A percentile compares a stretch with the other conserved stretches of the same genome.
Conservation (phyloP, 1,139 yeast species). For the Taiozyma sp. region DNA sequence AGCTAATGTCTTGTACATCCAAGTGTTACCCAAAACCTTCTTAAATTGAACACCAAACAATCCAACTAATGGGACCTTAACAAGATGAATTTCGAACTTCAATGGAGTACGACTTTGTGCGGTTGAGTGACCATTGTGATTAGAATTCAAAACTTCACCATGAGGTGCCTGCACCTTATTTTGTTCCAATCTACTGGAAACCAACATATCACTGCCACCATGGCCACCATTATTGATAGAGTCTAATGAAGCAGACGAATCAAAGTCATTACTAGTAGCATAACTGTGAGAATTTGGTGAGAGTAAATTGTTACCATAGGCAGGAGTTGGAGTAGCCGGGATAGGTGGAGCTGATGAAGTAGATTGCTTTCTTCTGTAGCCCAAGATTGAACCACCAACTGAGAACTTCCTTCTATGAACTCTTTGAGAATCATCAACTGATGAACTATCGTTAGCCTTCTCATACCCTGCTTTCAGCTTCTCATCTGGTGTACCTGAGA, state of each 20-base stretch:
- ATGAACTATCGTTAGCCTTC: conserved; percentile 6
- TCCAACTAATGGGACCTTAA: conserved; percentile 87
- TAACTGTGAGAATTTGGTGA: conserved; percentile 16
- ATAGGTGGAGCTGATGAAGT: conserved; percentile 16
- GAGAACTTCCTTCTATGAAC: conserved; percentile 61
- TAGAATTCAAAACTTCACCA: conserved; percentile 2
- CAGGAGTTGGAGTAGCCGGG: conserved; percentile 42
- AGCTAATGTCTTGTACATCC: conserved; percentile 95
- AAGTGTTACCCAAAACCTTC: conserved; percentile 88
- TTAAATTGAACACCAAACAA: conserved; percentile 94
- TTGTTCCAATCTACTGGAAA: conserved; percentile 57
- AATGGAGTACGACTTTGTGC: conserved; percentile 30
- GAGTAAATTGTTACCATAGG: conserved; percentile 5
- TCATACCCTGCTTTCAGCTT: conserved; percentile 6
- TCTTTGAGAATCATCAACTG: conserved; percentile 18
- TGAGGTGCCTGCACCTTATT: conserved; percentile 4
- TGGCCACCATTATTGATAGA: conserved; percentile 39
- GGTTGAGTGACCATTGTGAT: neutral
- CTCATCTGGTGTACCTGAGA: conserved; percentile 1
- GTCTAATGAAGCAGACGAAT: conserved; percentile 60
- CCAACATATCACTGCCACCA: conserved; percentile 65
- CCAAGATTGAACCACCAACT: conserved; percentile 41
- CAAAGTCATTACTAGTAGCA: conserved; percentile 27
- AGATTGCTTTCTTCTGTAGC: conserved; percentile 24
- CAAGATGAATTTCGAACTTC: conserved; percentile 88